phyloP scores from a whole-genome alignment of 768 basidiomycete species.

The Saitozyma podzolica region DNA sequence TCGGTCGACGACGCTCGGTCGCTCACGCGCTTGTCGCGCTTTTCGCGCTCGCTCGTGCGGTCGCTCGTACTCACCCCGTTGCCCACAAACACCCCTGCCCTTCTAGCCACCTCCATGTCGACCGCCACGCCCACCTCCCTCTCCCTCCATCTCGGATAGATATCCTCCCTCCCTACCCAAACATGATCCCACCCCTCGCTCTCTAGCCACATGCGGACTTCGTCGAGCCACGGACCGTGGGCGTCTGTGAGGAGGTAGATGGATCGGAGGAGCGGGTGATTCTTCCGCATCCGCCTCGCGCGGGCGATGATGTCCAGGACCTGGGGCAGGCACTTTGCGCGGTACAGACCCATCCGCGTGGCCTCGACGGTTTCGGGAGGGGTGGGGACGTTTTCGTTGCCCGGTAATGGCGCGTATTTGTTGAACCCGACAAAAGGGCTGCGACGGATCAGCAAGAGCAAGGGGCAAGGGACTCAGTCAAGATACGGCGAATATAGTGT shows the following conservation, averaged over 20 bases:
- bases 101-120: conserved; percentile 49
- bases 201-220: conserved; percentile 44
- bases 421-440: conserved; percentile 51
- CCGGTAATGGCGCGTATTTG: conserved; percentile 44
- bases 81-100: conserved; percentile 50
- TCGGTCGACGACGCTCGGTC: too few species aligned
- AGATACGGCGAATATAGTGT: too few species aligned
- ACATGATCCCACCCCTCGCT: conserved; percentile 50
- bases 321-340: conserved; percentile 47
- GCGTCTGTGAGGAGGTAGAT: conserved; percentile 49
- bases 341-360: conserved; percentile 43
- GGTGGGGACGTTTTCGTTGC: conserved; percentile 51
- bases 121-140: conserved; percentile 46
- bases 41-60: too few species aligned
- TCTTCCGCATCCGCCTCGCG: conserved; percentile 46
- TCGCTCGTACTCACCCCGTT: conserved; percentile 46
- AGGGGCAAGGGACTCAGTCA: too few species aligned
- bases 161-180: conserved; percentile 35
- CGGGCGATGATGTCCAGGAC: conserved; percentile 49
- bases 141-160: conserved; percentile 38
- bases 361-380: conserved; percentile 39
- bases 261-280: conserved; percentile 46
- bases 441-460: background rate
- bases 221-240: conserved; percentile 36
- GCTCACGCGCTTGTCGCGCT: too few species aligned